Evolutionary conservation across 2,329 filamentous ascomycete species (phyloP).

Genomic region (Beauveria sp.): DNA sequence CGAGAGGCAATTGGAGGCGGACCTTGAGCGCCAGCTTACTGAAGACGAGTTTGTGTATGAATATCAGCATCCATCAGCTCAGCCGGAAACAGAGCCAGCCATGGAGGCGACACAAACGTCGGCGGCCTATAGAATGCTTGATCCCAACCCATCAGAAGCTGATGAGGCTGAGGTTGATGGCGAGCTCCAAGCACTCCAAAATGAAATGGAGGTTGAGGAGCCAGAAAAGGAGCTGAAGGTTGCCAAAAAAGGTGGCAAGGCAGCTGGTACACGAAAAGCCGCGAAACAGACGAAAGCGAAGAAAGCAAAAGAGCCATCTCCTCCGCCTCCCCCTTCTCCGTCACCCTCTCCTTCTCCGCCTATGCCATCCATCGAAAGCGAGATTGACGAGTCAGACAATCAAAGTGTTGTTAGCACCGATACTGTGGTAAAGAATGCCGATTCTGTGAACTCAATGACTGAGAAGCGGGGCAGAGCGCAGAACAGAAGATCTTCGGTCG

Average conservation of each 20-base stretch:
- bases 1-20: constrained; percentile 57
- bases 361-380: constrained; percentile 8
- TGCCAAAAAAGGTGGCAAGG: constrained; percentile 49
- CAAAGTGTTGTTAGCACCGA: constrained; percentile 36
- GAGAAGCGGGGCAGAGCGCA: not conserved
- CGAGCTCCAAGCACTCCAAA: constrained; percentile 42
- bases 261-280: constrained; percentile 38
- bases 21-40: constrained; percentile 49
- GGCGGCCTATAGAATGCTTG: constrained; percentile 44
- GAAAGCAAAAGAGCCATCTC: constrained; percentile 32
- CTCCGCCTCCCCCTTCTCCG: constrained; percentile 19
- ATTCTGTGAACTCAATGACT: not conserved
- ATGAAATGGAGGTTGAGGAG: constrained; percentile 38
- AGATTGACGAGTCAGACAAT: constrained; percentile 19
- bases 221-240: constrained; percentile 31
- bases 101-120: constrained; percentile 21
- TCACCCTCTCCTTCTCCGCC: constrained; percentile 14
- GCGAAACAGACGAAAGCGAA: constrained; percentile 39
- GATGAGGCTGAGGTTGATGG: constrained; percentile 43
- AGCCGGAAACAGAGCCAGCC: constrained; percentile 19
- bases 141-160: constrained; percentile 36
- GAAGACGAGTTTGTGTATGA: constrained; percentile 46
- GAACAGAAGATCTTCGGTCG: not conserved
- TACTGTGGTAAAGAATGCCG: constrained; percentile 30
- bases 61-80: constrained; percentile 25